Evolutionary conservation across 148 eudicot species (phyloP).

Genomic region (Tetragonia tetragonoides): DNA sequence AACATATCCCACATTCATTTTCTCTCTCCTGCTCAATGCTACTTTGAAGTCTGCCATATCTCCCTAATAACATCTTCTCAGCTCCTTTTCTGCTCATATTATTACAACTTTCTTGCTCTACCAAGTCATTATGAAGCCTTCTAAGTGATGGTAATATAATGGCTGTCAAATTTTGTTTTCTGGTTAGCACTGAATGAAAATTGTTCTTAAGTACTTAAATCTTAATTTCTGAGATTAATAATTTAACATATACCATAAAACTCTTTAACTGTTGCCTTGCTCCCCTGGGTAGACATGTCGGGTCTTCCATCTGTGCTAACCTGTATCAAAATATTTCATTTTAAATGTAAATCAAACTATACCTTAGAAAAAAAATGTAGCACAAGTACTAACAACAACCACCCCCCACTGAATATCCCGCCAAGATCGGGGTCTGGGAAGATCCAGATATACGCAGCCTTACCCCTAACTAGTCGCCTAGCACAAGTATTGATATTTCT

Average conservation of each 20-base stretch:
- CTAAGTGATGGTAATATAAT: constrained; percentile 72
- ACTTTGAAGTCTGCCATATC: constrained; percentile 26
- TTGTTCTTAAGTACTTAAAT: background rate
- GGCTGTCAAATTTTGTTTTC: constrained; percentile 39
- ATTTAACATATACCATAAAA: constrained; percentile 58
- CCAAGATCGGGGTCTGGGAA: too few relatives aligned
- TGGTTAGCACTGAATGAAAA: background rate
- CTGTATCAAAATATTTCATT: constrained; percentile 28
- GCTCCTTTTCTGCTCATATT: constrained; percentile 17
- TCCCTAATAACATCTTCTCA: constrained; percentile 30
- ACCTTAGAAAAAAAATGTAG: background rate
- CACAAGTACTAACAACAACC: too few relatives aligned
- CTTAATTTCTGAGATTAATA: background rate
- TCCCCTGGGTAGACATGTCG: constrained; percentile 42
- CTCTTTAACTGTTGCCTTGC: constrained; percentile 64
- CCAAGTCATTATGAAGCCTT: constrained; percentile 61
- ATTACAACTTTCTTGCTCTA: constrained; percentile 35
- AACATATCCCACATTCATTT: constrained; percentile 82
- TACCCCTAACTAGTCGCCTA: too few relatives aligned
- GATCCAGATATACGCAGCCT: too few relatives aligned
- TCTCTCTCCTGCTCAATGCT: constrained; percentile 60
- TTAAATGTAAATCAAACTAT: constrained; percentile 2
- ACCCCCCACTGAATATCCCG: too few relatives aligned
- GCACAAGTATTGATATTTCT: too few relatives aligned
- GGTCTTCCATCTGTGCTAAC: constrained; percentile 60